Percentiles rank a stretch among this genome's conserved stretches.
Conservation (phyloP, 2,329 filamentous ascomycete genomes). For the Elsinoe australis region DNA sequence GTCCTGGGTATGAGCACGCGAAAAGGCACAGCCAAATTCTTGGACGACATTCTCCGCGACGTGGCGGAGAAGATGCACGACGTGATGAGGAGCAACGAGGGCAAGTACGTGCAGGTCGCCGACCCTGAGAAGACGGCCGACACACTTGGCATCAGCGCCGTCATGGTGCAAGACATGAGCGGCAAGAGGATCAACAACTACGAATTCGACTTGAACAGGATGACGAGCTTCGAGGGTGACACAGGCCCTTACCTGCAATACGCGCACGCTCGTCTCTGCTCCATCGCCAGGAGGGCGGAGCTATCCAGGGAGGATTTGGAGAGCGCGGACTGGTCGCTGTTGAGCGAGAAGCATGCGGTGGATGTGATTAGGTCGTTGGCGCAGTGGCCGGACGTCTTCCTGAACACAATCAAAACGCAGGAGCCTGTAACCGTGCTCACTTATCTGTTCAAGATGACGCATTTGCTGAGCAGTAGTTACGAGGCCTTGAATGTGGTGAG, state of each 20-base stretch:
- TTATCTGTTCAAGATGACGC: conserved; percentile 82
- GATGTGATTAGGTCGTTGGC: conserved; percentile 69
- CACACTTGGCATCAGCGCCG: conserved; percentile 81
- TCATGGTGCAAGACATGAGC: conserved; percentile 98
- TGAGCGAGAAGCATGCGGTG: conserved; percentile 63
- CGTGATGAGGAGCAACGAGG: conserved; percentile 83
- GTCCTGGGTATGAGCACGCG: conserved; percentile 58
- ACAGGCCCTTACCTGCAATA: conserved; percentile 82
- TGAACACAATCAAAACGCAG: conserved; percentile 75
- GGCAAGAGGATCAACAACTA: conserved; percentile 77
- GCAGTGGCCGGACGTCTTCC: conserved; percentile 77
- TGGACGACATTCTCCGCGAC: conserved; percentile 44
- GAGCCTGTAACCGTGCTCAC: conserved; percentile 63
- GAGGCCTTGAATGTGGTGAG: conserved; percentile 71
- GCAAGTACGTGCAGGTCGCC: conserved; percentile 84
- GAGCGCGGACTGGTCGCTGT: conserved; percentile 57
- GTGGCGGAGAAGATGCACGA: conserved; percentile 96
- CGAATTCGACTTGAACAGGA: conserved; percentile 69
- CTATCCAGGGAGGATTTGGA: conserved; percentile 47
- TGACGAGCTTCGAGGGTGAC: conserved; percentile 79
- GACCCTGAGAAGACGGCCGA: conserved; percentile 77
- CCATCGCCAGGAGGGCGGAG: conserved; percentile 51
- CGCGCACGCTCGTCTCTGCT: conserved; percentile 63
- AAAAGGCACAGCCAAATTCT: conserved; percentile 45
- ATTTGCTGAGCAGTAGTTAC: conserved; percentile 71